Evolutionary conservation across 441 rosid genomes (phyloP).

Genomic region (Aleurites moluccanus): DNA sequence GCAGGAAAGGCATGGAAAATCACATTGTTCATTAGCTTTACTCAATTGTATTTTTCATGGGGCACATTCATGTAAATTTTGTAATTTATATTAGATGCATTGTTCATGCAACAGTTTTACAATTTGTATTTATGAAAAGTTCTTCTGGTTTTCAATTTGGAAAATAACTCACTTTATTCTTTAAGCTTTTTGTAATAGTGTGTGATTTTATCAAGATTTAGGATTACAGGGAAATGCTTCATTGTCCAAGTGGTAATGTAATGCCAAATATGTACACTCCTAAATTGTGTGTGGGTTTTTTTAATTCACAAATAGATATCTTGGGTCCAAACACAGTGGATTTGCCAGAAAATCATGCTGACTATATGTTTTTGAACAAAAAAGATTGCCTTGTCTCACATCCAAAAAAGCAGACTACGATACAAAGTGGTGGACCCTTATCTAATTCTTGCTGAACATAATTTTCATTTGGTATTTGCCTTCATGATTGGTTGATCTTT

Average conservation of each 20-base stretch:
- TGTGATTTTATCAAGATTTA: background rate
- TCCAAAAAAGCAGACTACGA: background rate
- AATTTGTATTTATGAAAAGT: background rate
- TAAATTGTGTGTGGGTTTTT: background rate
- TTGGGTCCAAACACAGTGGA: background rate
- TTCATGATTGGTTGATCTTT: background rate
- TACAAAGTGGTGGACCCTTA: background rate
- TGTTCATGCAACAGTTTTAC: background rate
- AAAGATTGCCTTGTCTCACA: background rate
- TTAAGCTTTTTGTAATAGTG: background rate
- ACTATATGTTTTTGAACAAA: background rate
- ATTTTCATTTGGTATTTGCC: conserved; percentile 1
- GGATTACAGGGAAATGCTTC: background rate
- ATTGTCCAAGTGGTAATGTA: background rate
- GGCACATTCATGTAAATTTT: background rate
- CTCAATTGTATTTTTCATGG: background rate
- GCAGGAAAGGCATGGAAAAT: background rate
- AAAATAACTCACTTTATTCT: background rate
- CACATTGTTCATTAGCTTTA: background rate
- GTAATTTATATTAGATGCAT: background rate
- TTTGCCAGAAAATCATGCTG: background rate
- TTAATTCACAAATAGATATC: background rate
- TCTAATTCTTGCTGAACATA: background rate
- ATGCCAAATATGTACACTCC: background rate
- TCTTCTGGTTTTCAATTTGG: background rate